Evolutionary conservation across 2,329 filamentous ascomycete genomes (phyloP), one percentile per base, ranked within the genome.

Genomic region (Botryotinia convoluta): DNA sequence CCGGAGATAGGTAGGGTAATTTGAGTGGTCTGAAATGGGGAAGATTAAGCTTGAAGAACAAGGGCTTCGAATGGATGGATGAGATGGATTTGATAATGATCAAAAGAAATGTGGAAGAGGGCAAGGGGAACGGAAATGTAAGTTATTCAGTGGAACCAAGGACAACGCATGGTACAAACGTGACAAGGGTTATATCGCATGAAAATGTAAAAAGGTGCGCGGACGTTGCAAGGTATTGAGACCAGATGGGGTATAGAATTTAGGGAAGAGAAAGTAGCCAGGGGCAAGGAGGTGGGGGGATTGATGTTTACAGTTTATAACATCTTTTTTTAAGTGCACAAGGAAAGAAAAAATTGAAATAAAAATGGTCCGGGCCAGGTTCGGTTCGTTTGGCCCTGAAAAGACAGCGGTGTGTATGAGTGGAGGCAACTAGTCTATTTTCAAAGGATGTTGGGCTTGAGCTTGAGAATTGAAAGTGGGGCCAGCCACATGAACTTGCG

Each of bases 161-260:
- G 75, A 75, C 76, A 79, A 75, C 77, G 79, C 79, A 80, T 79
- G 78, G 77, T 76, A 80, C 74, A 79, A 79, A 78, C 76, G 78
- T 78, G 79, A 80, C 78, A 76, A 74, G 78, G 78, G 74, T 78
- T 69, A 74, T 74, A 77, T 76, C 61, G 74, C 73, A 74, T 75
- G 72, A 75, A 74, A 65, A 71, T 75, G 72, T 68, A 45, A 72
- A 62, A 70, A 42, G 59, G 72, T 71, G 60, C 59, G 63, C 62
- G 69, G 70, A 68, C 71, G 70, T 74, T 69, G 72, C 59, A 73
- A 74, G 72, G 69, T 57, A 63, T 61, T 59, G 48, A 62, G 57
- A 44, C 71, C 71, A n/a, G 48, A 72, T 68, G n/a, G 37, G 71
- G 71, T 59, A 72, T 71, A 62, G 68, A 70, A 70, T 61, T 29